Conservation (phyloP, 1,139 yeast genomes). For the Blastobotrys arbuscula region DNA sequence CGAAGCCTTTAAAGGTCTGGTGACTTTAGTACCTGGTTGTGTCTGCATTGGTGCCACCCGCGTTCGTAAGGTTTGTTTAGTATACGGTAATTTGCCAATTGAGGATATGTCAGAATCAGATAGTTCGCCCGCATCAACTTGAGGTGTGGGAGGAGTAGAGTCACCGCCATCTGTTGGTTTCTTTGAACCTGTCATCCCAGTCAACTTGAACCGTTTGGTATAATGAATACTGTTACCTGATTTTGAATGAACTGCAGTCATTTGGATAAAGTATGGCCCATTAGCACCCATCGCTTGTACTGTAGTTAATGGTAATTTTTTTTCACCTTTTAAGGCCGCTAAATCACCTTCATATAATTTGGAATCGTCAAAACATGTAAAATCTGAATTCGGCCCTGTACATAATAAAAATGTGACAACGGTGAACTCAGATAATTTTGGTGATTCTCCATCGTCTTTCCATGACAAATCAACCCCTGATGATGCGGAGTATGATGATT, state of each 20-base stretch:
- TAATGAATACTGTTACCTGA: conserved; percentile 61
- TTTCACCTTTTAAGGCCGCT: conserved; percentile 27
- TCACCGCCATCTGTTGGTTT: conserved; percentile 39
- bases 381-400: conserved; percentile 54
- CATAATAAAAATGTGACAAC: conserved; percentile 55
- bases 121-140: conserved; percentile 23
- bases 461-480: conserved; percentile 52
- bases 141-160: conserved; percentile 40
- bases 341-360: conserved; percentile 30
- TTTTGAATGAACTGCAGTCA: conserved; percentile 42
- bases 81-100: conserved; percentile 51
- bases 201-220: conserved; percentile 56
- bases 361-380: conserved; percentile 41
- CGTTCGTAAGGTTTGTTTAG: conserved; percentile 66
- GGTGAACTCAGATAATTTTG: conserved; percentile 42
- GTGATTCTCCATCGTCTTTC: conserved; percentile 51
- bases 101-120: conserved; percentile 30
- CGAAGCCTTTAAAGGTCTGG: conserved; percentile 31
- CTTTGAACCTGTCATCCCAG: conserved; percentile 63
- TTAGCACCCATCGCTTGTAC: conserved; percentile 44
- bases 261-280: conserved; percentile 69
- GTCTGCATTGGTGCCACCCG: conserved; percentile 88
- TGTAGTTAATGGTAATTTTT: conserved; percentile 31
- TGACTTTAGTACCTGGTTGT: conserved; percentile 69
- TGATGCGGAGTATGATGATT: conserved; percentile 47